Conservation (phyloP, 768 basidiomycete species). For the Suillus fuscotomentosus region DNA sequence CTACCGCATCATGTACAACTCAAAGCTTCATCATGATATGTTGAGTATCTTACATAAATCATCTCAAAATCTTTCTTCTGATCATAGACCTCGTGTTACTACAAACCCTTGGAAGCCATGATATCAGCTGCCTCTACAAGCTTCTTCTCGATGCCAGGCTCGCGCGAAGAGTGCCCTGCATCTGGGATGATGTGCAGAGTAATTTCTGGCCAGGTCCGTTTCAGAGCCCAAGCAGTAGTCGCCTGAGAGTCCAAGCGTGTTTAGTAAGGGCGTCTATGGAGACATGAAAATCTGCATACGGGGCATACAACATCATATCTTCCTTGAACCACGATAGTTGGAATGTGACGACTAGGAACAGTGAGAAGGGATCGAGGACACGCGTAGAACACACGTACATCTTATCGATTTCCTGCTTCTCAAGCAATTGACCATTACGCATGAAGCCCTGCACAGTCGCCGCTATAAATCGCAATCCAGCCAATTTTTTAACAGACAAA, state of each 20-base stretch:
- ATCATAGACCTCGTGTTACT: background rate
- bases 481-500: conserved; percentile 25
- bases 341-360: conserved; percentile 76
- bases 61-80: background rate
- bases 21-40: background rate
- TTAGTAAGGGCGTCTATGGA: background rate
- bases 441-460: conserved; percentile 65
- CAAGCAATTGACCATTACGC: conserved; percentile 84
- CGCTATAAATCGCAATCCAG: background rate
- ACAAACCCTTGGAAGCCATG: conserved; percentile 5
- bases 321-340: conserved; percentile 78
- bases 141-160: conserved; percentile 64
- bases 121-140: conserved; percentile 57
- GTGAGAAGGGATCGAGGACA: conserved; percentile 7
- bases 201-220: conserved; percentile 82
- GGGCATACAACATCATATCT: conserved; percentile 91
- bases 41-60: background rate
- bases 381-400: conserved; percentile 50
- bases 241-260: conserved; percentile 39
- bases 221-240: conserved; percentile 77
- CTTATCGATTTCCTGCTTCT: conserved; percentile 81
- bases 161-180: conserved; percentile 85
- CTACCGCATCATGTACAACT: background rate
- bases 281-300: conserved; percentile 36
- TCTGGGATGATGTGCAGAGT: conserved; percentile 75